Evolutionary conservation across 257 asterid genomes (phyloP).

Genomic region (Gentiana macrophylla): DNA sequence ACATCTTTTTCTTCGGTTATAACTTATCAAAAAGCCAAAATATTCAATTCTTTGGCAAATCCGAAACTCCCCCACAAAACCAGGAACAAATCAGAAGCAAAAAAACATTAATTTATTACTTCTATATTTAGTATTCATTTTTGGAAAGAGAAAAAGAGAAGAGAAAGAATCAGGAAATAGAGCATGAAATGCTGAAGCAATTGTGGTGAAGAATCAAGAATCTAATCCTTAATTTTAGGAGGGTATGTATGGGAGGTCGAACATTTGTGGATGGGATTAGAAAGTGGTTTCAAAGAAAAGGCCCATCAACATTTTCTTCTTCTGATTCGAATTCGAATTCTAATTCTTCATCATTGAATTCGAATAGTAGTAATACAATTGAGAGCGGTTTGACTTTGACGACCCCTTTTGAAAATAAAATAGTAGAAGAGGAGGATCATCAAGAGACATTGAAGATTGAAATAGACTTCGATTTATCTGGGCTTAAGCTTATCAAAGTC

Average conservation of each 20-base stretch:
- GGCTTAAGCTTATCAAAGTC: conserved; percentile 47
- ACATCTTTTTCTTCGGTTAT: too few relatives aligned
- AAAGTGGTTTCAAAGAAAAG: conserved; percentile 56
- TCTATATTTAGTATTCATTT: not conserved
- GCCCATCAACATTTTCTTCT: conserved; percentile 13
- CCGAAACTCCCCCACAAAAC: too few relatives aligned
- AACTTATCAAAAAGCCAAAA: too few relatives aligned
- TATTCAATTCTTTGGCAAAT: too few relatives aligned
- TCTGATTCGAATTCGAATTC: not conserved
- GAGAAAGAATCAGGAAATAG: conserved; percentile 1
- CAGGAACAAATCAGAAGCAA: too few relatives aligned
- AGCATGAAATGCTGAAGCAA: conserved; percentile 24
- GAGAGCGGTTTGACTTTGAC: conserved; percentile 11
- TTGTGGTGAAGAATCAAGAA: conserved; percentile 32
- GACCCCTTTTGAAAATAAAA: conserved; percentile 7
- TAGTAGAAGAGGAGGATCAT: not conserved
- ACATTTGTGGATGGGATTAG: conserved; percentile 88
- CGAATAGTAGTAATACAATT: conserved; percentile 17
- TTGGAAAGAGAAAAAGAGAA: not conserved
- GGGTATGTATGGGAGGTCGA: conserved; percentile 63
- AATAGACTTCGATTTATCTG: conserved; percentile 58
- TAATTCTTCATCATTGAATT: conserved; percentile 11
- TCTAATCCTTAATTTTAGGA: conserved; percentile 25
- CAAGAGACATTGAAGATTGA: conserved; percentile 20
- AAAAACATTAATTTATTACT: too few relatives aligned